Evolutionary conservation across 352 stramenopile genomes (phyloP), one percentile per base, ranked within the genome.

Genomic region (Phytophthora melonis): DNA sequence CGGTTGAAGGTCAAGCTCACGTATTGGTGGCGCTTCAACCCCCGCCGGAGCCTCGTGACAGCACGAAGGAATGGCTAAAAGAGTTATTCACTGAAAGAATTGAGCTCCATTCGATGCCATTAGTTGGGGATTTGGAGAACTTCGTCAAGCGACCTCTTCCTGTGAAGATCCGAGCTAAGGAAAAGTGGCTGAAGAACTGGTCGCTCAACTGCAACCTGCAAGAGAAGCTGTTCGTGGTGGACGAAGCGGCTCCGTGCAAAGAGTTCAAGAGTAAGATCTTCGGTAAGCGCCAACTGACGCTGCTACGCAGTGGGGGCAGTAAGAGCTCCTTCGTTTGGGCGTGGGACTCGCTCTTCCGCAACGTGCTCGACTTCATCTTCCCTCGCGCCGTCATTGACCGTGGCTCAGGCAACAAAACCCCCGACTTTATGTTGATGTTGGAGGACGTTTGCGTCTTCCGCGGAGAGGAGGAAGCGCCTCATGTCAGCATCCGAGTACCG

Each of bases 361-460:
- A 58, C 41, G 52, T 69, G 25, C 49, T 74, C 41, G 49, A 56
- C 8, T 13, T n/a, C 8, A 56, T 56, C 23, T 69, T 74, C 64
- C 54, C 27, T 69, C 30, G 10, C 1, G 67, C 52, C 52, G 53
- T 45, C 59, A 56, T 69, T 43, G 36, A 69, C 52, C 53, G 53
- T 43, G 52, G 50, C 43, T 73, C 66, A 19, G 57, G 39, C 25
- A 63, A 27, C 16, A 32, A 62, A 32, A 23, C n/a, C 50, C 59
- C 67, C 50, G 59, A 74, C 18, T 74, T 74, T 18, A 50, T 65
- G 5, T 69, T 65, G 57, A 39, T 55, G 6, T 60, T 74, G 21
- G 32, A 74, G 56, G 53, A 56, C 43, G 52, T 74, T 63, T 74
- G 67, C 21, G 54, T 74, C 34, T 63, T 65, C 63, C 59, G 67